phyloP scores from a whole-genome alignment of 202 grass and related monocot species.

The Bolboschoenoplectus hybrid region DNA sequence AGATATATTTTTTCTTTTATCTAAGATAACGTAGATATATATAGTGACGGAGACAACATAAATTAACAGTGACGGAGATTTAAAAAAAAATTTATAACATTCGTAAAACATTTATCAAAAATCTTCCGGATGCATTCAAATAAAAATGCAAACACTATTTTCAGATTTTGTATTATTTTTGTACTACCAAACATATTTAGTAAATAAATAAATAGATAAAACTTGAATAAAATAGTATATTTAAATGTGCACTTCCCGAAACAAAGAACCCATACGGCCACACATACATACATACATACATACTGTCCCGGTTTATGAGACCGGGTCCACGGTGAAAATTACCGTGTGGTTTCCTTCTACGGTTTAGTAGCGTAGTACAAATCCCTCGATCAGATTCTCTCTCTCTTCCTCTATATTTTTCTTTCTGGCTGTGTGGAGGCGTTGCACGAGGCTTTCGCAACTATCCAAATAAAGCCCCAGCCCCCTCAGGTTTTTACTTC shows the following conservation, averaged over 20 bases:
- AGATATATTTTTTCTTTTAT: too few relatives aligned
- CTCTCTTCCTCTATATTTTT: neutral
- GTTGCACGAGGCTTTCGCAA: slow-evolving; percentile 22
- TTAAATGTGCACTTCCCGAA: neutral
- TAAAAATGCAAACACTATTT: neutral
- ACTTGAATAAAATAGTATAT: neutral
- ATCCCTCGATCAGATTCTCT: slow-evolving; percentile 6
- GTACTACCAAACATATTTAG: neutral
- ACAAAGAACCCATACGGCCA: neutral
- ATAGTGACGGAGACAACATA: too few relatives aligned
- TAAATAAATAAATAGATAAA: neutral
- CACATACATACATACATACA: neutral
- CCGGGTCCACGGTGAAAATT: neutral
- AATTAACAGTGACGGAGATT: too few relatives aligned
- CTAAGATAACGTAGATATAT: too few relatives aligned
- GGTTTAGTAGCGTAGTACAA: neutral
- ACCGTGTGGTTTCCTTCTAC: neutral
- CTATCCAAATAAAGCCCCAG: slow-evolving; percentile 24
- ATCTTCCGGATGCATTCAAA: neutral
- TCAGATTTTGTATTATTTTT: neutral
- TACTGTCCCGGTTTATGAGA: neutral
- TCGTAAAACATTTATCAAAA: neutral
- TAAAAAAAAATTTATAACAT: too few relatives aligned
- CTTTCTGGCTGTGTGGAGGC: slow-evolving; percentile 16
- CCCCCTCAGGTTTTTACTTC: neutral